Conservation (phyloP, 2,329 filamentous ascomycete genomes). For the Arachnomyces sp. region DNA sequence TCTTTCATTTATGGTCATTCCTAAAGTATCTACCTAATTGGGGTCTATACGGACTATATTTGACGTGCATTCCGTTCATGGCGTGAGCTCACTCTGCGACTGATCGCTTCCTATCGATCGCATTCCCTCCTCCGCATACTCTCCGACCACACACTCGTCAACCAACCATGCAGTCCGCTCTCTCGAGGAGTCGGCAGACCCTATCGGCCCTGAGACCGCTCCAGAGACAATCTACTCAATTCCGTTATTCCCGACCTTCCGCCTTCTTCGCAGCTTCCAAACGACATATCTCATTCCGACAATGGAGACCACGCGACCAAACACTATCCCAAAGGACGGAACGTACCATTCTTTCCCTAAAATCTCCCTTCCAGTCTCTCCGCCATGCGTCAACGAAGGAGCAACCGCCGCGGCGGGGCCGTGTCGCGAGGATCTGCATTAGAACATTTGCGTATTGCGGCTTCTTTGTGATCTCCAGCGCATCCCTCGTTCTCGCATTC, state of each 20-base stretch:
- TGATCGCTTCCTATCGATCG: slow-evolving; percentile 10
- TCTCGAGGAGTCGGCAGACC: slow-evolving; percentile 24
- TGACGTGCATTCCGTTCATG: neutral
- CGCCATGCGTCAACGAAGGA: slow-evolving; percentile 24
- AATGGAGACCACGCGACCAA: slow-evolving; percentile 11
- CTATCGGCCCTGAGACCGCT: slow-evolving; percentile 21
- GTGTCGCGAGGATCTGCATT: slow-evolving; percentile 49
- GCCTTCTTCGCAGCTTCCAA: slow-evolving; percentile 11
- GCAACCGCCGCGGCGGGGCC: slow-evolving; percentile 17
- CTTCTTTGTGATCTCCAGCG: slow-evolving; percentile 63
- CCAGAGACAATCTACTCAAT: slow-evolving; percentile 15
- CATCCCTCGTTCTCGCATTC: slow-evolving; percentile 66
- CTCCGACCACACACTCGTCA: neutral
- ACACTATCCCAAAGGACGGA: slow-evolving; percentile 1
- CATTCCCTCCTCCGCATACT: slow-evolving; percentile 1
- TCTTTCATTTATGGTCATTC: slow-evolving; percentile 3
- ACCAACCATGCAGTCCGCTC: slow-evolving; percentile 23
- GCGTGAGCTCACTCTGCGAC: slow-evolving; percentile 7
- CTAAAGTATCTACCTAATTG: too few relatives aligned
- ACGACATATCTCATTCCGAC: slow-evolving; percentile 17
- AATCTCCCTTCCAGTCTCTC: slow-evolving; percentile 1
- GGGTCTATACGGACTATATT: too few relatives aligned
- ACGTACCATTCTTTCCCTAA: neutral
- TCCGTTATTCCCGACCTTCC: slow-evolving; percentile 12
- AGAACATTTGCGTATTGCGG: slow-evolving; percentile 65